Base-by-base conservation (phyloP, 2,329 filamentous ascomycete genomes). In the Reticulascus tulasneorum region DNA sequence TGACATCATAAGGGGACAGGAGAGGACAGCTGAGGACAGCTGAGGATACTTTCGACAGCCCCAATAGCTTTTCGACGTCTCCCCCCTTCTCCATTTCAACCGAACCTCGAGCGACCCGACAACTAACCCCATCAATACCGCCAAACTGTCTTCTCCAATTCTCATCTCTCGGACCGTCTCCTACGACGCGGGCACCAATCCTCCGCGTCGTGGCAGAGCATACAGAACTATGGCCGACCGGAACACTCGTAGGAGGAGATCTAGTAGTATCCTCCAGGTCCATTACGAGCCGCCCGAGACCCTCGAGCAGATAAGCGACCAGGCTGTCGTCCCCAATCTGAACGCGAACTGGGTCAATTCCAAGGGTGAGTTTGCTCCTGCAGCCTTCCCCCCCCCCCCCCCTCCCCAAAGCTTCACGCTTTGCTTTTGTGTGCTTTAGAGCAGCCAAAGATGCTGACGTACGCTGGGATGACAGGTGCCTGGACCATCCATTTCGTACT, bases 261-360 rank as follows among this genome's bases (percentile, higher is more conserved):
- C 93, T 65, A 96, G 91, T 72, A 97, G 91, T 69, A 82, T 98
- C 67, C 69, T 80, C 51, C 75, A 79, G 59, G 89, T 98, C 67
- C 97, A 97, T 66, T 90, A 94, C 59, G 93, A 98, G 65, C 93
- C 93, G 37, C 82, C 84, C 43, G 93, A 98, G 74, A 94, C 91
- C 38, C 81, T 96, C 58, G 93, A 98, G 73, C 93, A 96, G 67
- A 87, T 94, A 65, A 96, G 86, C 59, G 93, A 98, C 64, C 93
- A 97, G 73, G 86, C 89, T 38, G 86, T 87, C 23, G 73, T 96
- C 52, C 93, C 93, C 34, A 98, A 98, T 58, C 69, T 96, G 57
- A 98, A 98, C 65, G 89, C 93, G 51, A 87, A 96, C 68, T 98
- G 93, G 93, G 94, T 96, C 50, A 97, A 97, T 65, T 87, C 90